phyloP scores from a whole-genome alignment of 2,329 filamentous ascomycete species.

The Fonsecaea nubica region DNA sequence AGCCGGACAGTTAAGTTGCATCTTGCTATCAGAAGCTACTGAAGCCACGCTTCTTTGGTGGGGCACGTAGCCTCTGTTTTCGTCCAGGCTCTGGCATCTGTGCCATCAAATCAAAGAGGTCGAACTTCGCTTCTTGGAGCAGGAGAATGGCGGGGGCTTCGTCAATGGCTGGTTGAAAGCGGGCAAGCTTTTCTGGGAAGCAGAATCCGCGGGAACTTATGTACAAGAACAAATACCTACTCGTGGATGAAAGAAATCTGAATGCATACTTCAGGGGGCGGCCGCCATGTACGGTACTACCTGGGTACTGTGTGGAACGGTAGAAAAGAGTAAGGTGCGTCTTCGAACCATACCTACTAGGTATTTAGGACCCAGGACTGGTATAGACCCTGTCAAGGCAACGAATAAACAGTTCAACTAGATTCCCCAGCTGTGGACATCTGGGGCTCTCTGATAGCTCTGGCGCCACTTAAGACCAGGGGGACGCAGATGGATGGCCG shows the following conservation, averaged over 20 bases:
- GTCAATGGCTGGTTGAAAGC: not conserved
- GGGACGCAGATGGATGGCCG: conserved; percentile 14
- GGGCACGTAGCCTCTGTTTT: not conserved
- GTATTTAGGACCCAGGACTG: not conserved
- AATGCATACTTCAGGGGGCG: not conserved
- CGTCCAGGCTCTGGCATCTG: not conserved
- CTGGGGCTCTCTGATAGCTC: not conserved
- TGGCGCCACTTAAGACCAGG: conserved; percentile 2
- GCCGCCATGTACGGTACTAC: not conserved
- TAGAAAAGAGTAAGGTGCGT: not conserved
- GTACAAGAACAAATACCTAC: not conserved
- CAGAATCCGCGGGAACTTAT: not conserved
- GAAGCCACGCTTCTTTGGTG: conserved; percentile 1
- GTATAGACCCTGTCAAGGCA: not conserved
- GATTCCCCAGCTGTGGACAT: not conserved
- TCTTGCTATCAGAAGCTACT: conserved; percentile 3
- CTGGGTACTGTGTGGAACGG: not conserved
- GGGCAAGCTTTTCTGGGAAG: not conserved
- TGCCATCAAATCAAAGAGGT: not conserved
- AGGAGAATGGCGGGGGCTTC: not conserved
- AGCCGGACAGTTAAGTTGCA: conserved; percentile 1
- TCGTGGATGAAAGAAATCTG: not conserved
- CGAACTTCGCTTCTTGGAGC: not conserved
- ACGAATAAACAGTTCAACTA: not conserved
- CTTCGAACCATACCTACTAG: not conserved